These are phyloP conservation scores for Clitoria ternatea DNA, from an alignment of 306 rosid genomes.

Conservation along the genomic window DNA sequence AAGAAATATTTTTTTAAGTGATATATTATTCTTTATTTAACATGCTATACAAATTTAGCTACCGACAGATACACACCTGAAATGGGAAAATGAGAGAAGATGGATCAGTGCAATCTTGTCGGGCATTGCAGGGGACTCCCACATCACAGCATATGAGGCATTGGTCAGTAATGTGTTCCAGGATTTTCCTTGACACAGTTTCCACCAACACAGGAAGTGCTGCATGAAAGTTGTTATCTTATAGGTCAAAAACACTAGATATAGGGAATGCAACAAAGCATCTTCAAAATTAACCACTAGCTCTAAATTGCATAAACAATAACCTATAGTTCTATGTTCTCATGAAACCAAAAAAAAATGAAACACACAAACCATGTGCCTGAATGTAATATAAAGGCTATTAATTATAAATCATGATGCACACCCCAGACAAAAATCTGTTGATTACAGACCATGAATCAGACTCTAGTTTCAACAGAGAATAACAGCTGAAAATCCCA, in stretches of 20 bases:
- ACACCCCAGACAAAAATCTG: conserved; percentile 10
- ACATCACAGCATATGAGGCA: conserved; percentile 97
- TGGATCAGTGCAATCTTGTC: conserved; percentile 87
- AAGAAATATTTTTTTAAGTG: neutral
- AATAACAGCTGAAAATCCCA: neutral
- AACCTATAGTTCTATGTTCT: neutral
- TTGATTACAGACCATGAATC: neutral
- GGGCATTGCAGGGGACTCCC: conserved; percentile 87
- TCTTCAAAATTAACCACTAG: neutral
- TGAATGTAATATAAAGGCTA: neutral
- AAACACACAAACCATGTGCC: conserved; percentile 10
- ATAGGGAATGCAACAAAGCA: conserved; percentile 17
- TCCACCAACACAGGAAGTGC: conserved; percentile 91
- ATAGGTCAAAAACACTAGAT: conserved; percentile 19
- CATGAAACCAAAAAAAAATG: conserved; percentile 9
- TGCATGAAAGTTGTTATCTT: conserved; percentile 39
- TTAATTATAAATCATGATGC: neutral
- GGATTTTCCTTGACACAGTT: conserved; percentile 65
- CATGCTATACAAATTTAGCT: neutral
- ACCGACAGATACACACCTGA: conserved; percentile 56
- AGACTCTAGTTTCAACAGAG: neutral
- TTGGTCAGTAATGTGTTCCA: conserved; percentile 85
- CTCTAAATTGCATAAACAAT: neutral
- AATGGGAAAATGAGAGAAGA: conserved; percentile 94
- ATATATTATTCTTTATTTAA: conserved; percentile 1